Conservation (phyloP, 176 grass and related monocot species). For the Musa itinerans region DNA sequence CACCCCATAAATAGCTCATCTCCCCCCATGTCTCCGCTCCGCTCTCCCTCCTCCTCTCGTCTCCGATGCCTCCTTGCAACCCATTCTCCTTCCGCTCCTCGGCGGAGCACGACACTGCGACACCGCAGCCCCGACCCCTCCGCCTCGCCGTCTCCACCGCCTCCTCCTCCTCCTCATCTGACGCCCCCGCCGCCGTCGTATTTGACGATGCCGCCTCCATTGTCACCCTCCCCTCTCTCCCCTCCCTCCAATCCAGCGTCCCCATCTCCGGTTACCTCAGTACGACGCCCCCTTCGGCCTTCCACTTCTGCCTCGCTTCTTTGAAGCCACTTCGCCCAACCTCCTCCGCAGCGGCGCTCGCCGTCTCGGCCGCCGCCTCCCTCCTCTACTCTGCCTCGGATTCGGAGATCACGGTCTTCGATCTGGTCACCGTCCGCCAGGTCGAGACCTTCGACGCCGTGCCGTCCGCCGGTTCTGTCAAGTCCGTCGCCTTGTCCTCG, state of each 20-base stretch:
- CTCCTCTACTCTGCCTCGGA: constrained; percentile 23
- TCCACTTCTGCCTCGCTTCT: constrained; percentile 35
- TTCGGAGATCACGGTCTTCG: constrained; percentile 34
- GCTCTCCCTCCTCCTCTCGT: neutral
- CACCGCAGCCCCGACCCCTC: neutral
- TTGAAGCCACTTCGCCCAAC: constrained; percentile 14
- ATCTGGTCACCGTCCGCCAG: constrained; percentile 15
- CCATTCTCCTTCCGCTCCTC: neutral
- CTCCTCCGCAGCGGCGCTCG: neutral
- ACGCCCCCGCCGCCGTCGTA: constrained; percentile 17
- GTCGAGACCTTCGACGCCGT: constrained; percentile 17
- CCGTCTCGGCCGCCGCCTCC: neutral
- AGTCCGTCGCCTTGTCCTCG: constrained; percentile 41
- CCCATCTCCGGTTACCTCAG: neutral
- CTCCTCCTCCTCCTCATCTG: neutral
- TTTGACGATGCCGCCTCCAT: constrained; percentile 42
- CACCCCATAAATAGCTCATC: neutral
- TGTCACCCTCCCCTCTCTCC: constrained; percentile 36
- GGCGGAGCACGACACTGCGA: neutral
- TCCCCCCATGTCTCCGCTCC: neutral
- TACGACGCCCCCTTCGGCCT: neutral
- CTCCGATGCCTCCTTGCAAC: neutral
- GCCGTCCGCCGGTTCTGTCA: constrained; percentile 39
- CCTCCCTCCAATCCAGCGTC: constrained; percentile 40
- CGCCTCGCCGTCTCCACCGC: neutral